Evolutionary conservation across 2,329 filamentous ascomycete genomes (phyloP).

Genomic region (Botrytis porri): DNA sequence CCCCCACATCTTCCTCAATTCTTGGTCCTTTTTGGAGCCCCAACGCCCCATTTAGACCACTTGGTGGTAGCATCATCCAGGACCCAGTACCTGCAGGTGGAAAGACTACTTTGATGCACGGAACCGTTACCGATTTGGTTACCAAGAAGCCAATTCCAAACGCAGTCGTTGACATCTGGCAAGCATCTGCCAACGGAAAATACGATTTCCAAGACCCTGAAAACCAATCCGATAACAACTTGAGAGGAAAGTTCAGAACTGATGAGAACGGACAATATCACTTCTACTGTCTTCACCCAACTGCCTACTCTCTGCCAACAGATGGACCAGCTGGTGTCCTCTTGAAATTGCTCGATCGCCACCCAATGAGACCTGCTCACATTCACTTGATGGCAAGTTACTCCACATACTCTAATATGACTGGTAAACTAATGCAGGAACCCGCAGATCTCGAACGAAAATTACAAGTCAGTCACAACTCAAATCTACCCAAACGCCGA

Average conservation of each 20-base stretch:
- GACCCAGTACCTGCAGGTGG: constrained; percentile 47
- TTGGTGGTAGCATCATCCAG: constrained; percentile 64
- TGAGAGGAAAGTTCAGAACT: constrained; percentile 59
- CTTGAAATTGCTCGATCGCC: constrained; percentile 53
- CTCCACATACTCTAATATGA: background rate
- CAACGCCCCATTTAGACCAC: constrained; percentile 66
- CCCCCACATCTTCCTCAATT: constrained; percentile 60
- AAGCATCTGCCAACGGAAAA: constrained; percentile 56
- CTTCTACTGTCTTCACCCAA: constrained; percentile 49
- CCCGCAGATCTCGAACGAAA: constrained; percentile 49
- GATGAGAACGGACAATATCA: constrained; percentile 54
- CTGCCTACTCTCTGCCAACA: constrained; percentile 40
- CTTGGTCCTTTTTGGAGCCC: constrained; percentile 82
- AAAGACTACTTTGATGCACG: constrained; percentile 58
- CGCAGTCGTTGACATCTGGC: constrained; percentile 63
- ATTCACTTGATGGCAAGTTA: constrained; percentile 52
- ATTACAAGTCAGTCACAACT: constrained; percentile 67
- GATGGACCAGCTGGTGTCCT: constrained; percentile 54
- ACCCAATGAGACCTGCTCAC: constrained; percentile 56
- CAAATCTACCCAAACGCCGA: constrained; percentile 73
- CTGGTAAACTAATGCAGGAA: background rate
- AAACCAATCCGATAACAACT: constrained; percentile 57
- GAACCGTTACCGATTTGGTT: constrained; percentile 47
- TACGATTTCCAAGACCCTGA: constrained; percentile 62
- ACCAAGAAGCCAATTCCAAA: constrained; percentile 37